Conservation (phyloP, 768 basidiomycete species). For the Lepiota brunneoincarnata region DNA sequence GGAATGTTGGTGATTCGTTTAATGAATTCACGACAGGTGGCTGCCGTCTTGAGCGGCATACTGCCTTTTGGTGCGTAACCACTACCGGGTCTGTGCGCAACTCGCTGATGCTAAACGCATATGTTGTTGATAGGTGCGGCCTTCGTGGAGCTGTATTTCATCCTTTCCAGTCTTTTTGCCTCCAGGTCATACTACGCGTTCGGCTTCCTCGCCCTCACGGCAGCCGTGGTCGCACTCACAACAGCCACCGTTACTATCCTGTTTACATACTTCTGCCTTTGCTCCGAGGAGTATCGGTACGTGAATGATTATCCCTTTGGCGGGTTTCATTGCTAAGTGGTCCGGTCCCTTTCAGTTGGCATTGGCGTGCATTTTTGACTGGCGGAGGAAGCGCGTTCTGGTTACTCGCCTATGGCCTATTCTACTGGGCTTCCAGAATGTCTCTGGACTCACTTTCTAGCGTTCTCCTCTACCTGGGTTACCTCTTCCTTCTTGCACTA, state of each 20-base stretch:
- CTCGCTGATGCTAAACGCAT: not conserved
- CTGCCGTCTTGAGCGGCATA: conserved; percentile 83
- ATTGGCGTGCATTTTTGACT: conserved; percentile 91
- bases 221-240: conserved; percentile 78
- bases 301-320: conserved; percentile 17
- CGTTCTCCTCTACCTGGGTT: conserved; percentile 85
- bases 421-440: conserved; percentile 87
- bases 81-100: not conserved
- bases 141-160: conserved; percentile 93
- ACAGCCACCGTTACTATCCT: conserved; percentile 90
- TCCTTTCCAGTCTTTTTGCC: conserved; percentile 88
- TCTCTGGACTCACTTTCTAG: conserved; percentile 81
- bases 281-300: conserved; percentile 91
- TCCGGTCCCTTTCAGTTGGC: conserved; percentile 64
- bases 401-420: conserved; percentile 84
- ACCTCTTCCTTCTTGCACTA: conserved; percentile 79
- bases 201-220: conserved; percentile 89
- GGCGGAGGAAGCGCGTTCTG: conserved; percentile 94
- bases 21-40: conserved; percentile 37
- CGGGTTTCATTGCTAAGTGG: not conserved
- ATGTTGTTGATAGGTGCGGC: conserved; percentile 65
- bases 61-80: conserved; percentile 74
- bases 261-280: conserved; percentile 88
- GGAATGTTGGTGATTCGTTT: conserved; percentile 1
- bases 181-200: conserved; percentile 94